A percentile compares a stretch with the other conserved stretches of the same genome.
phyloP scores from a whole-genome alignment of 2,329 filamentous ascomycete species.

The Cercospora canescens region DNA sequence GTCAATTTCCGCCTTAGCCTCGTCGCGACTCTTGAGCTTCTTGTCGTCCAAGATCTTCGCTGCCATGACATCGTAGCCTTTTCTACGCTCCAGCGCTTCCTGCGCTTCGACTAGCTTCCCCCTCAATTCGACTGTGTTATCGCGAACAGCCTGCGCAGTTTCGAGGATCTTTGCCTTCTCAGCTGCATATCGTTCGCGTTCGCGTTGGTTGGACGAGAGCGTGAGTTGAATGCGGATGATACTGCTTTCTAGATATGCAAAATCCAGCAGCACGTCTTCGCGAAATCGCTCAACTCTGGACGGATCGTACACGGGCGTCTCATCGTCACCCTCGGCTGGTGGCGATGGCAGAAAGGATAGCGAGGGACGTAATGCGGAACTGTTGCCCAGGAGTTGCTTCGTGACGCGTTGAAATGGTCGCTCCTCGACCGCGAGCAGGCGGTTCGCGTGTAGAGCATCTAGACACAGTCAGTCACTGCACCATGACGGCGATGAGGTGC shows the following conservation, averaged over 20 bases:
- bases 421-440: conserved; percentile 87
- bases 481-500: not conserved
- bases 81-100: conserved; percentile 72
- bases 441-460: conserved; percentile 81
- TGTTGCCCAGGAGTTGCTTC: conserved; percentile 72
- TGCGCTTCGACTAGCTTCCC: conserved; percentile 76
- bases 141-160: conserved; percentile 75
- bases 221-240: conserved; percentile 88
- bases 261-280: conserved; percentile 84
- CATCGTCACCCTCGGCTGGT: conserved; percentile 57
- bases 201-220: conserved; percentile 75
- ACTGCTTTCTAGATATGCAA: conserved; percentile 82
- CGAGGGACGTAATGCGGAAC: conserved; percentile 62
- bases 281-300: conserved; percentile 60
- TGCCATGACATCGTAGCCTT: conserved; percentile 83
- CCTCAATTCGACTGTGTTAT: conserved; percentile 71
- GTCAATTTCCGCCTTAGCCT: conserved; percentile 73
- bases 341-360: conserved; percentile 59
- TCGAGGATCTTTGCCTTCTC: conserved; percentile 78
- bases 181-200: conserved; percentile 78
- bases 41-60: conserved; percentile 83
- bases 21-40: conserved; percentile 77
- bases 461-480: not conserved
- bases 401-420: conserved; percentile 88
- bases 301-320: conserved; percentile 47